Evolutionary conservation across 202 grass and related monocot species (phyloP).

Genomic region (Brachypodium distachyon): DNA sequence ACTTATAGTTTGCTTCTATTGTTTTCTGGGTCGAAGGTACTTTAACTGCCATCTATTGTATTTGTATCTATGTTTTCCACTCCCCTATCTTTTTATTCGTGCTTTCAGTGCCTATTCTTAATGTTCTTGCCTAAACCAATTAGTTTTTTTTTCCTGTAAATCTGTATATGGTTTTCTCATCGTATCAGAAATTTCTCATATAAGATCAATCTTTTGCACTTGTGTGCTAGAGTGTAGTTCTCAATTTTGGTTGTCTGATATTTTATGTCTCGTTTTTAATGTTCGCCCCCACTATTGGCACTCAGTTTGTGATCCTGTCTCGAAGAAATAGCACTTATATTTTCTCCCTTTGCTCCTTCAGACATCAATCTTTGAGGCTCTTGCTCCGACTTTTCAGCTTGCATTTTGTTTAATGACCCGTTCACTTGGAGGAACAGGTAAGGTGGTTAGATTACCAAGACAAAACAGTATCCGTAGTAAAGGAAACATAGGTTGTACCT

Average conservation of each 20-base stretch:
- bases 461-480: background rate
- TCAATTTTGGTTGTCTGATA: background rate
- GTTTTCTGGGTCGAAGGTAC: constrained; percentile 42
- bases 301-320: background rate
- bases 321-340: background rate
- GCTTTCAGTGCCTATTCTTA: background rate
- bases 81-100: background rate
- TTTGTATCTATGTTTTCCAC: background rate
- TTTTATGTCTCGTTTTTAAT: background rate
- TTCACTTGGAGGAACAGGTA: constrained; percentile 33
- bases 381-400: constrained; percentile 56
- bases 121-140: background rate
- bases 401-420: constrained; percentile 49
- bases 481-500: background rate
- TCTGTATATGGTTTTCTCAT: background rate
- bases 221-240: background rate
- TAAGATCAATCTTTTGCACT: background rate
- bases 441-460: background rate
- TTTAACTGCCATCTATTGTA: background rate
- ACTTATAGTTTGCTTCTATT: constrained; percentile 45
- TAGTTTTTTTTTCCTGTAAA: background rate
- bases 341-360: constrained; percentile 11
- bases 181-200: background rate
- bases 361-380: constrained; percentile 36
- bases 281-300: background rate